Evolutionary conservation across 768 basidiomycete species (phyloP).

Genomic region (Hericium rajendrae): DNA sequence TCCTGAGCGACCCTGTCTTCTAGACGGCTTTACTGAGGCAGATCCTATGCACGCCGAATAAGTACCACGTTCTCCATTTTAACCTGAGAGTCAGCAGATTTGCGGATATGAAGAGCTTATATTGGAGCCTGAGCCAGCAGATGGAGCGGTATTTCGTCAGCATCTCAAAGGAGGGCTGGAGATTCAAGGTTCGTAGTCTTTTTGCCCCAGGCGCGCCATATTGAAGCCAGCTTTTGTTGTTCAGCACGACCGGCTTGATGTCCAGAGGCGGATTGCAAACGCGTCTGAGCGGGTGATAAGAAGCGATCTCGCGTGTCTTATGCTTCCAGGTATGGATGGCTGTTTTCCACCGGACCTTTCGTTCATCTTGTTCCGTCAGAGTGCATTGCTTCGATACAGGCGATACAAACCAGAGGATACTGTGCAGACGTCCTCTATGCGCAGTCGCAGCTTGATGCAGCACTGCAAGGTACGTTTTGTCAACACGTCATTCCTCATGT

Average conservation of each 20-base stretch:
- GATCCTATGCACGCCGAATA: conserved; percentile 48
- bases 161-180: conserved; percentile 64
- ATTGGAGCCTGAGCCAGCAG: conserved; percentile 66
- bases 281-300: conserved; percentile 48
- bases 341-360: neutral
- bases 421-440: conserved; percentile 17
- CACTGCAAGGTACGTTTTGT: conserved; percentile 55
- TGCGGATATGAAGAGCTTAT: conserved; percentile 70
- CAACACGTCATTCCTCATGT: too few relatives aligned
- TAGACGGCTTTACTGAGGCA: conserved; percentile 74
- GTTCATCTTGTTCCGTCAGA: neutral
- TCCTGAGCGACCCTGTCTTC: too few relatives aligned
- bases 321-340: conserved; percentile 62
- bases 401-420: conserved; percentile 23
- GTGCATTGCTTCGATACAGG: conserved; percentile 11
- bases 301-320: conserved; percentile 71
- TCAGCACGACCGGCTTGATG: conserved; percentile 67
- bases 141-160: conserved; percentile 75
- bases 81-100: conserved; percentile 80
- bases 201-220: neutral
- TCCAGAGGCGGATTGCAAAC: conserved; percentile 55
- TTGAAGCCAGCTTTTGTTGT: neutral
- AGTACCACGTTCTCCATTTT: conserved; percentile 75
- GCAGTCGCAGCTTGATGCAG: conserved; percentile 57
- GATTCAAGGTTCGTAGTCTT: conserved; percentile 55